These are phyloP conservation scores for Nasturtium officinale DNA, from an alignment of 345 rosid genomes.

Conservation along the genomic window DNA sequence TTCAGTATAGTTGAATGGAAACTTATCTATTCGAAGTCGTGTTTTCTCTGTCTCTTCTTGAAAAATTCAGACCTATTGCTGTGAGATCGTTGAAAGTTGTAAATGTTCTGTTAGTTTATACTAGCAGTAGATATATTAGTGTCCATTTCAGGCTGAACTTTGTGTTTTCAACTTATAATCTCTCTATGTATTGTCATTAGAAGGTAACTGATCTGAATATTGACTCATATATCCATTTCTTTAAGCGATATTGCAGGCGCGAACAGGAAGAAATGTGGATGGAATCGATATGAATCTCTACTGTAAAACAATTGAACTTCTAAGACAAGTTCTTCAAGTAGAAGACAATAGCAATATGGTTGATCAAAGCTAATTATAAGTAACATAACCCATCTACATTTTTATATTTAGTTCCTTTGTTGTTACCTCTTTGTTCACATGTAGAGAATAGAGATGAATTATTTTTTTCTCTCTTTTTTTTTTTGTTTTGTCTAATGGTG, in stretches of 20 bases:
- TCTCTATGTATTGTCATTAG: not conserved
- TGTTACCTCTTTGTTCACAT: not conserved
- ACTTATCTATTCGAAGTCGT: not conserved
- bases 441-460: constrained; percentile 1
- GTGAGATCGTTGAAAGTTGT: not conserved
- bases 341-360: constrained; percentile 28
- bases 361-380: not conserved
- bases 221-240: constrained; percentile 4
- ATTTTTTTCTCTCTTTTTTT: not conserved
- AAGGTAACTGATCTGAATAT: not conserved
- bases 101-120: not conserved
- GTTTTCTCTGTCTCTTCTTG: not conserved
- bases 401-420: not conserved
- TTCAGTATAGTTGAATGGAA: not conserved
- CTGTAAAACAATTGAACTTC: constrained; percentile 59
- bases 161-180: not conserved
- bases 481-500: no score
- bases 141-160: not conserved
- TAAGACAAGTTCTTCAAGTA: constrained; percentile 57
- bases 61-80: not conserved
- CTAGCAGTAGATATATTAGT: not conserved
- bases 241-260: constrained; percentile 73
- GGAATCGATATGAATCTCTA: constrained; percentile 81
- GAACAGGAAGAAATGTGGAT: constrained; percentile 80
- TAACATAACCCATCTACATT: no score